Percentiles rank a stretch among this genome's conserved stretches.
Evolutionary conservation across 305 asterid species (phyloP).

Genomic region (Nicotiana rustica): DNA sequence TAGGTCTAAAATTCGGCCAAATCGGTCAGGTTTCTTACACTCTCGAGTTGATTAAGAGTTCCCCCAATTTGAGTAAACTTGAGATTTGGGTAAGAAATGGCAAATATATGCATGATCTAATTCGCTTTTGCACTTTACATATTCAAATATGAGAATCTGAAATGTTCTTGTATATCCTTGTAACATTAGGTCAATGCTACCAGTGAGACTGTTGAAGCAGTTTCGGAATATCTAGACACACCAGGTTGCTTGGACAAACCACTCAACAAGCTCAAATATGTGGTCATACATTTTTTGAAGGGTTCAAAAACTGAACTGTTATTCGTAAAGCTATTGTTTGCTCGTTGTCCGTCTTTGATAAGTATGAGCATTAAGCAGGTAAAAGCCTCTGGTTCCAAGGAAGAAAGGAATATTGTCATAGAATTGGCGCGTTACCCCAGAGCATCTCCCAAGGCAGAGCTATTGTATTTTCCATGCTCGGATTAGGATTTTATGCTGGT

Average conservation of each 20-base stretch:
- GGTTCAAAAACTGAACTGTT: background rate
- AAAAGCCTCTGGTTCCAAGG: no score
- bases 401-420: background rate
- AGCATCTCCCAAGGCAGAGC: conserved; percentile 18
- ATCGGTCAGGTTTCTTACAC: background rate
- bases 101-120: background rate
- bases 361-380: background rate
- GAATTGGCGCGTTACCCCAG: conserved; percentile 27
- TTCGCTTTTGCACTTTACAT: background rate
- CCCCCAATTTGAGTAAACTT: conserved; percentile 1
- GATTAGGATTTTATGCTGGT: no score
- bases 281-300: background rate
- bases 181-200: background rate
- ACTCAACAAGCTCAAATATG: background rate
- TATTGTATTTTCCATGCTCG: background rate
- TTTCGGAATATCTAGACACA: background rate
- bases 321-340: background rate
- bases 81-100: background rate
- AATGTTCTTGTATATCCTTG: background rate
- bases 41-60: background rate
- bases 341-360: conserved; percentile 5
- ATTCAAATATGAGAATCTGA: background rate
- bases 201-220: background rate
- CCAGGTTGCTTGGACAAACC: background rate
- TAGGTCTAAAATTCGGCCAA: background rate